Conservation (phyloP, 306 rosid genomes). For the Canavalia ensiformis region DNA sequence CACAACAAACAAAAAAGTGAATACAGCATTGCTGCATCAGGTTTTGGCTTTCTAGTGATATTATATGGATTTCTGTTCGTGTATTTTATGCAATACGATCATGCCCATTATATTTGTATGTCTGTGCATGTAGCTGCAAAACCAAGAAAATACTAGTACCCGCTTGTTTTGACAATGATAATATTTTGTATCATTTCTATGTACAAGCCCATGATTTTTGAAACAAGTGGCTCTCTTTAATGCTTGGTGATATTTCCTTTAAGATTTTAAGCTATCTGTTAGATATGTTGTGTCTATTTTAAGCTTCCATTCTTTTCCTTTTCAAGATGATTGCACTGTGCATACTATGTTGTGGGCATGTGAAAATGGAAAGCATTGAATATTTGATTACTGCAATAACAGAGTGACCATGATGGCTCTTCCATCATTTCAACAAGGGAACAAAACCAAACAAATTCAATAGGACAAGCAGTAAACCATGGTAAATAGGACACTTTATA, state of each 20-base stretch:
- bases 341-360: slow-evolving; percentile 33
- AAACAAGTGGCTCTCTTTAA: slow-evolving; percentile 47
- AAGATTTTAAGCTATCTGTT: slow-evolving; percentile 46
- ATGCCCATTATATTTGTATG: slow-evolving; percentile 32
- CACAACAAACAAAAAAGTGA: slow-evolving; percentile 27
- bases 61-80: slow-evolving; percentile 37
- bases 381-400: slow-evolving; percentile 42
- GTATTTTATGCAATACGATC: slow-evolving; percentile 33
- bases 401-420: slow-evolving; percentile 48
- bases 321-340: slow-evolving; percentile 31
- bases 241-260: slow-evolving; percentile 38
- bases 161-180: slow-evolving; percentile 43
- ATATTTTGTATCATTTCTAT: slow-evolving; percentile 39
- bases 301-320: slow-evolving; percentile 36
- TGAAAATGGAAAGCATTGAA: slow-evolving; percentile 43
- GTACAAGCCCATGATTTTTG: slow-evolving; percentile 43
- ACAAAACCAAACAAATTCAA: slow-evolving; percentile 22
- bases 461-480: slow-evolving; percentile 40
- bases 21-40: slow-evolving; percentile 29
- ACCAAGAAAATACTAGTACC: slow-evolving; percentile 42
- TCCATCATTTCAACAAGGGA: slow-evolving; percentile 38
- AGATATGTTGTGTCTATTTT: slow-evolving; percentile 45
- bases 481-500: slow-evolving; percentile 20
- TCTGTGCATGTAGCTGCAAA: slow-evolving; percentile 50
- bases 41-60: slow-evolving; percentile 38